phyloP scores from a whole-genome alignment of 495 filamentous ascomycete genomes.

The Pyrenula aspistea region DNA sequence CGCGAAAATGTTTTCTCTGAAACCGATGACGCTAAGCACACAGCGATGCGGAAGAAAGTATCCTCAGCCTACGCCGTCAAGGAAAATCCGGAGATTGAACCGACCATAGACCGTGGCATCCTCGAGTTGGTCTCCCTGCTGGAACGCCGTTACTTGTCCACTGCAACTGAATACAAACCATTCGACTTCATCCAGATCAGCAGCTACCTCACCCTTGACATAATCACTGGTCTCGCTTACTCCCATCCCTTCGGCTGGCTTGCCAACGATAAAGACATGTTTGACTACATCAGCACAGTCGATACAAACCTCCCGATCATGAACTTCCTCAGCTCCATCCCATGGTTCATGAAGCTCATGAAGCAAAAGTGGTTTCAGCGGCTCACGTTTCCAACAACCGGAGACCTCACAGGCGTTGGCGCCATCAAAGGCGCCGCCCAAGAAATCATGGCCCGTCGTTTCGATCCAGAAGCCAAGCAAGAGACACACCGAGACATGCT shows the following conservation, averaged over 20 bases:
- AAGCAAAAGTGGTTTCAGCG: conserved; percentile 2
- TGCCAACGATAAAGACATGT: conserved; percentile 23
- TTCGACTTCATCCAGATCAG: background rate
- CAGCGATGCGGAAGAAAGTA: background rate
- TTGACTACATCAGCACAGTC: conserved; percentile 20
- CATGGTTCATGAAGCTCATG: conserved; percentile 4
- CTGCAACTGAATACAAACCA: background rate
- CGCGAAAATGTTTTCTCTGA: background rate
- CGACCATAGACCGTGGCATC: background rate
- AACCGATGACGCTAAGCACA: background rate
- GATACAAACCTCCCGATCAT: conserved; percentile 49
- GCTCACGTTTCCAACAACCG: conserved; percentile 13
- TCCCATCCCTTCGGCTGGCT: conserved; percentile 39
- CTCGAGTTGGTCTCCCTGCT: background rate
- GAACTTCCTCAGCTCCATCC: conserved; percentile 48
- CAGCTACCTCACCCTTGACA: conserved; percentile 41
- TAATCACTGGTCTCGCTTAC: conserved; percentile 45
- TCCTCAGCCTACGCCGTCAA: background rate
- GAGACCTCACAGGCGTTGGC: conserved; percentile 33
- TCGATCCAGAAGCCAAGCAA: background rate
- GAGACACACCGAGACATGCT: background rate
- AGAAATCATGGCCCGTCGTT: background rate
- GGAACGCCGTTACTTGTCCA: background rate
- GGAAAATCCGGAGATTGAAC: background rate
- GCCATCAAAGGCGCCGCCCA: conserved; percentile 19